These are phyloP conservation scores for Mycena sanguinolenta DNA, from an alignment of 768 basidiomycete species.

Conservation along the genomic window DNA sequence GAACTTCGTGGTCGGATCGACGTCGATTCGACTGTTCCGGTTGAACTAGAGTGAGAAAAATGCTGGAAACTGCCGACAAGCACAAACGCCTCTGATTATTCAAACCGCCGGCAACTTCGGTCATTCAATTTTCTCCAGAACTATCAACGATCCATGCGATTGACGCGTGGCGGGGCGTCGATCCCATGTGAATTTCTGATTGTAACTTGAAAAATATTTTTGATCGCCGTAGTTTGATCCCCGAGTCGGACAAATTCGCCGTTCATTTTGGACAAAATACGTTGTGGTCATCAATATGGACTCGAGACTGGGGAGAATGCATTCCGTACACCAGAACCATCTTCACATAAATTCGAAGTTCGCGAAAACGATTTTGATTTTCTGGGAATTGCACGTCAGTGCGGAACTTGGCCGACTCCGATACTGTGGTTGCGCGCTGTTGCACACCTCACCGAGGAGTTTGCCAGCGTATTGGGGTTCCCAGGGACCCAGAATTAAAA, in stretches of 20 bases:
- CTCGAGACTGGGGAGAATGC: no score
- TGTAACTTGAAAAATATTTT: not conserved
- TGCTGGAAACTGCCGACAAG: not conserved
- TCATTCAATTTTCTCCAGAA: not conserved
- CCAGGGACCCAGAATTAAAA: no score
- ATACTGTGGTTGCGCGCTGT: no score
- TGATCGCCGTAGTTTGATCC: not conserved
- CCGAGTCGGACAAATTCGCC: not conserved
- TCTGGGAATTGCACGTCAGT: not conserved
- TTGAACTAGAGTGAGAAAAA: not conserved
- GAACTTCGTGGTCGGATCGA: no score
- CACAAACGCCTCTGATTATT: not conserved
- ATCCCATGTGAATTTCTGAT: not conserved
- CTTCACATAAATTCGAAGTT: no score
- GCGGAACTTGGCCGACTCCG: not conserved
- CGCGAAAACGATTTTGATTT: no score
- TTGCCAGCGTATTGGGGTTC: not conserved
- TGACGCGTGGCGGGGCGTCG: not conserved
- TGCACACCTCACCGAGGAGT: conserved; percentile 1
- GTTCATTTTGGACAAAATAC: not conserved
- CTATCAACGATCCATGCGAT: not conserved
- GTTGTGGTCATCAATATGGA: no score
- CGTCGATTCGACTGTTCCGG: no score
- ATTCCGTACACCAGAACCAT: no score
- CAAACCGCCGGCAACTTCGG: not conserved